Base-by-base conservation (phyloP, 2,329 filamentous ascomycete species). In the Apiospora arundinis region DNA sequence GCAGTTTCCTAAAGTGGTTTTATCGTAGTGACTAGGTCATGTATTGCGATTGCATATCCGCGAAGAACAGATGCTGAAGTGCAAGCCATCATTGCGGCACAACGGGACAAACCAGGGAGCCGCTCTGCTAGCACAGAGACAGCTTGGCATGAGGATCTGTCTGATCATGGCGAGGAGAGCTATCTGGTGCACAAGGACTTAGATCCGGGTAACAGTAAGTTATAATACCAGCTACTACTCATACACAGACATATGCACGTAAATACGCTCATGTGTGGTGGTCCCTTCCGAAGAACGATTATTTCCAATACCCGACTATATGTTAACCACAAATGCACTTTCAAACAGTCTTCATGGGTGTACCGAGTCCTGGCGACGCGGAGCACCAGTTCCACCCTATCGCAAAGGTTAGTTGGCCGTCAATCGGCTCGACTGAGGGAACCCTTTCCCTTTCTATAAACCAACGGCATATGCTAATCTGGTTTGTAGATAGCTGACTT, bases 41-140 rank as follows among this genome's bases (percentile, higher is more conserved):
- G 60, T 16, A 65, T 42, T 28, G 60, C 60, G 28, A 40, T 65
- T 21, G 60, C 60, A 37, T 40, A 42, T 42, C 60, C 60, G 32
- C 60, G 60, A 65, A 65, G 23, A 32, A 25, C 60, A 21, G 32
- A n/a, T 2, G 12, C 8, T 18, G n/a, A 65, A 42, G 9, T 65
- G 18, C 8, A 40, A 21, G 11, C 7, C 18, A 65, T 65, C 18
- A 42, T 65, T 18, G 5, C 18, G n/a, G n/a, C 28, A 2, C 60
- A 65, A n/a, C 32, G 5, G 28, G 12, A 28, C 11, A 12, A 25
- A 16, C n/a, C 12, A 11, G 7, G 48, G 48, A 18, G 48, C 14
- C 14, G 23, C 12, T 25, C n/a, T 49, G 23, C 48, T 11, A 28
- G 6, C 23, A 14, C 11, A 52, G 12, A 25, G 25, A 14, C 3